phyloP scores from a whole-genome alignment of 208 protist species.

The Wallacemonas sp. region DNA sequence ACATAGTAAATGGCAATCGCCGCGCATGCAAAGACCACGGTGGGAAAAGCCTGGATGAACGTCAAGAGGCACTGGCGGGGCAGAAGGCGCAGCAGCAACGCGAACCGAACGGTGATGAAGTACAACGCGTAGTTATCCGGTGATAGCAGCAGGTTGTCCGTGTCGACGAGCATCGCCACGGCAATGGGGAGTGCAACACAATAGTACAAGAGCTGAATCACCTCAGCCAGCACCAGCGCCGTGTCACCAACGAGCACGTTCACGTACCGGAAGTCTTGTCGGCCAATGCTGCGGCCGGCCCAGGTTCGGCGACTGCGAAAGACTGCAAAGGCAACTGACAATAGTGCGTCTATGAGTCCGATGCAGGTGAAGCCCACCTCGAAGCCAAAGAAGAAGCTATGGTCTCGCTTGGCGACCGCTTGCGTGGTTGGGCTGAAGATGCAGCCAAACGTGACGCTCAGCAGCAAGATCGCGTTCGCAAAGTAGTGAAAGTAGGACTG shows the following conservation, averaged over 20 bases:
- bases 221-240: conserved; percentile 54
- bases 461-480: conserved; percentile 46
- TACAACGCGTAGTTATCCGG: conserved; percentile 53
- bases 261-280: conserved; percentile 24
- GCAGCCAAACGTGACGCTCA: conserved; percentile 57
- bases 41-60: conserved; percentile 25
- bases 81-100: conserved; percentile 61
- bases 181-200: conserved; percentile 42
- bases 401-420: conserved; percentile 29
- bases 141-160: conserved; percentile 37
- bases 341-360: conserved; percentile 44
- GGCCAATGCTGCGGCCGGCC: conserved; percentile 26
- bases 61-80: conserved; percentile 55
- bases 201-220: conserved; percentile 72
- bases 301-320: conserved; percentile 49
- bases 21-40: conserved; percentile 31
- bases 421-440: conserved; percentile 54
- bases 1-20: conserved; percentile 58
- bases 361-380: conserved; percentile 56
- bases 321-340: conserved; percentile 46
- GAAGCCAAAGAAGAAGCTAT: conserved; percentile 62
- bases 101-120: conserved; percentile 68
- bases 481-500: conserved; percentile 42
- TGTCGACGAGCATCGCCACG: conserved; percentile 55
- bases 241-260: conserved; percentile 55